Base-by-base conservation (phyloP, 1,139 yeast genomes). In the Geotrichum phurueaensis region DNA sequence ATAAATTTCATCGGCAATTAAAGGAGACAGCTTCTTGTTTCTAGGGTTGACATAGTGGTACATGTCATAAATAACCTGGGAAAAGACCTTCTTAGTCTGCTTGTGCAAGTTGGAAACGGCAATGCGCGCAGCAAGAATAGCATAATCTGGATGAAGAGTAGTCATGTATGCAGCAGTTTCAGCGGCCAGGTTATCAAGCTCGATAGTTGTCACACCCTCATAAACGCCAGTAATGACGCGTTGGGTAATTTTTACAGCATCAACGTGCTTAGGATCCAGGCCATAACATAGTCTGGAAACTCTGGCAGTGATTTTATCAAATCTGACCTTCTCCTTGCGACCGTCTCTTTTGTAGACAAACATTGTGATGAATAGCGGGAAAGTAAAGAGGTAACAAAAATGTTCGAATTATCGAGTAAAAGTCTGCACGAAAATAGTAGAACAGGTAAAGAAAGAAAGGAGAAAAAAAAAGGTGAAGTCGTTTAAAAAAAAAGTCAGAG, bases 131-230 rank as follows among this genome's bases (percentile, higher is more conserved):
- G 96, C 97, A 67, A 91, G 79, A 33, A 81, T 80, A 33, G 96
- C 90, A 70, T 89, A 89, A 74, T 90, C 96, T 12, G 96, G 96
- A 72, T 91, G 97, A 59, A 85, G 81, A 13, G 96, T 89, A 60
- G 96, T 85, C 91, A 89, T 84, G 67, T 86, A 84, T 31, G 96
- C 96, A 58, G 95, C 88, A 33, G 94, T 87, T 74, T 91, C 97
- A 22, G 96, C 92, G 51, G 92, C 88, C 36, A 91, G 81, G 71
- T 87, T 86, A 65, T 85, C 86, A 65, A 89, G 77, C 70, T 88
- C 95, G 64, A 83, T 81, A 56, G 95, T 87, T 67, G 89, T 87
- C 58, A 89, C 96, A 68, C 96, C 96, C 68, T 86, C 89, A 74
- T 86, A 87, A 54, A 86, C 87, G 65, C 95, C 96, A 4, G 86